These are phyloP conservation scores for Aspergillus heteromorphus DNA, from an alignment of 495 filamentous ascomycete species.

Conservation along the genomic window DNA sequence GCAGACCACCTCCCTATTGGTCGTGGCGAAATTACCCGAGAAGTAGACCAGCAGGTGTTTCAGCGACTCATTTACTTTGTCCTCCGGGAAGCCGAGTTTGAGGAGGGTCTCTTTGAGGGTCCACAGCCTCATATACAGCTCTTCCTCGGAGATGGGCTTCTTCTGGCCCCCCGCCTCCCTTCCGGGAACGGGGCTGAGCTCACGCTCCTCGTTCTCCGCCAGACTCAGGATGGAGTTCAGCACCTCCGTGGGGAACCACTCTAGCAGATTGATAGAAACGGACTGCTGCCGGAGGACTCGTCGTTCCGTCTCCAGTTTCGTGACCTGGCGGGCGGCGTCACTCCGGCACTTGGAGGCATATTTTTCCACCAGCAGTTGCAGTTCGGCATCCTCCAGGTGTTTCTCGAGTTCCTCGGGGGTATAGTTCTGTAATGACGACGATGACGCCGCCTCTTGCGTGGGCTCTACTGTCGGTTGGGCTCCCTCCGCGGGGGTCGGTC, in stretches of 20 bases:
- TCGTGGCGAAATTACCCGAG: conserved; percentile 41
- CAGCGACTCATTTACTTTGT: conserved; percentile 58
- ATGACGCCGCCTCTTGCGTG: conserved; percentile 16
- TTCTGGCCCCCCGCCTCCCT: conserved; percentile 23
- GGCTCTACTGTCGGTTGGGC: conserved; percentile 16
- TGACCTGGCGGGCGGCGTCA: conserved; percentile 62
- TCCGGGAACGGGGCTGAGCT: conserved; percentile 27
- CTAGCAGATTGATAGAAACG: conserved; percentile 58
- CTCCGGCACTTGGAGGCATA: conserved; percentile 62
- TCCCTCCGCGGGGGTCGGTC: conserved; percentile 23
- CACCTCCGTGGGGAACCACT: conserved; percentile 77
- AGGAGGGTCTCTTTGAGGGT: conserved; percentile 64
- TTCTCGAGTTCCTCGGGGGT: conserved; percentile 79
- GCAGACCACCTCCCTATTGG: conserved; percentile 65
- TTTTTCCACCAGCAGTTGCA: conserved; percentile 80
- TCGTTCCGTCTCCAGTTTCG: conserved; percentile 71
- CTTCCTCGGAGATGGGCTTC: conserved; percentile 54
- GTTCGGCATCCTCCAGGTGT: conserved; percentile 72
- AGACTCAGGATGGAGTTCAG: conserved; percentile 67
- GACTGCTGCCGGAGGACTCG: conserved; percentile 71
- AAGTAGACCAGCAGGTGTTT: conserved; percentile 57
- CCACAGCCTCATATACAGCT: conserved; percentile 74
- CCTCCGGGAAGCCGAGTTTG: conserved; percentile 59
- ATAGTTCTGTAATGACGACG: conserved; percentile 46
- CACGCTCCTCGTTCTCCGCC: conserved; percentile 37